These are phyloP conservation scores for Colletotrichum sp. DNA, from an alignment of 2,329 filamentous ascomycete species.

Conservation along the genomic window DNA sequence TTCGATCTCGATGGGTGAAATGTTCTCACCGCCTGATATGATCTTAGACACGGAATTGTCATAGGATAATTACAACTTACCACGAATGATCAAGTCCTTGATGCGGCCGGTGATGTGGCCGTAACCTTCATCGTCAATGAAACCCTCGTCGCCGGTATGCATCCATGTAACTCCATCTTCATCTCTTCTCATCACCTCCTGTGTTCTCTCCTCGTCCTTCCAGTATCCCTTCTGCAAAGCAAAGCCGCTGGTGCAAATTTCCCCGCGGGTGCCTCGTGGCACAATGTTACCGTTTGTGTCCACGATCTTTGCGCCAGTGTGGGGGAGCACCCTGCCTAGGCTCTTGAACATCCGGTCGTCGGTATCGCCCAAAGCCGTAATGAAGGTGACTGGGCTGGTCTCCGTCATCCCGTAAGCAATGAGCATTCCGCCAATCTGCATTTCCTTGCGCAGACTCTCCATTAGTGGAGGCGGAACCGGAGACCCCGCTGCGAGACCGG, in stretches of 20 bases:
- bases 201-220: conserved; percentile 48
- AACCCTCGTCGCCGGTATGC: background rate
- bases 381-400: background rate
- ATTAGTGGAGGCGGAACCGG: background rate
- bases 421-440: background rate
- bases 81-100: background rate
- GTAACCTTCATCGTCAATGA: background rate
- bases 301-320: background rate
- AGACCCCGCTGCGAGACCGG: background rate
- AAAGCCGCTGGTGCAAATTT: conserved; percentile 70
- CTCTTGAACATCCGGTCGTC: background rate
- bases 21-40: background rate
- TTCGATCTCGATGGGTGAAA: background rate
- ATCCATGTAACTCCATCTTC: background rate
- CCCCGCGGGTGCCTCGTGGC: conserved; percentile 59
- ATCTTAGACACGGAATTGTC: background rate
- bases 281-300: conserved; percentile 40
- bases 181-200: background rate
- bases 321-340: background rate
- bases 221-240: conserved; percentile 66
- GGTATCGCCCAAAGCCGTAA: background rate
- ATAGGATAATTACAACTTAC: background rate
- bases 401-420: background rate
- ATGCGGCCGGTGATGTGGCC: background rate
- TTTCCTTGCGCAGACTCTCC: background rate